Conservation (phyloP, 2,329 filamentous ascomycete species). For the Aulographum hederae region DNA sequence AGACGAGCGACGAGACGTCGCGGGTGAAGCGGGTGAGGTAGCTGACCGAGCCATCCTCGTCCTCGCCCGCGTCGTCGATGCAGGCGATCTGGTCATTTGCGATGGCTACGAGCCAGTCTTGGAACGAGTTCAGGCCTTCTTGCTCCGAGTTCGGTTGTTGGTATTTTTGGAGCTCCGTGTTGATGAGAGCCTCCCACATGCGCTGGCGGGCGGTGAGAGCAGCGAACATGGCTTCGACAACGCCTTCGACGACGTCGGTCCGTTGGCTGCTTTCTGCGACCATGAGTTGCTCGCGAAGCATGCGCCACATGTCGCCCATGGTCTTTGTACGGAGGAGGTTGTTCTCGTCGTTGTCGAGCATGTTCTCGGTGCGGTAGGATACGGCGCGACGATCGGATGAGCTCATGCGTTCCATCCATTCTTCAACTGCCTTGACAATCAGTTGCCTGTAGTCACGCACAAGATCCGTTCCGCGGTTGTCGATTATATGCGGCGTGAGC, state of each 20-base stretch:
- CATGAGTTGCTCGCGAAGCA: constrained; percentile 83
- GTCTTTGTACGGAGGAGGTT: constrained; percentile 86
- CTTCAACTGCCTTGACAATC: constrained; percentile 87
- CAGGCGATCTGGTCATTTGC: constrained; percentile 98
- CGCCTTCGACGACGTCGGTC: constrained; percentile 80
- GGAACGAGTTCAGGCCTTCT: constrained; percentile 54
- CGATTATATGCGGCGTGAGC: constrained; percentile 72
- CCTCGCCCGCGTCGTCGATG: constrained; percentile 66
- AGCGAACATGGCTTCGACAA: constrained; percentile 89
- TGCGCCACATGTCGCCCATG: constrained; percentile 87
- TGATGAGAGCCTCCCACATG: constrained; percentile 73
- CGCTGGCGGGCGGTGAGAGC: constrained; percentile 68
- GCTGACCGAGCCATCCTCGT: constrained; percentile 53
- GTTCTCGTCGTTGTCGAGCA: constrained; percentile 73
- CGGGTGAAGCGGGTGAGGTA: constrained; percentile 77
- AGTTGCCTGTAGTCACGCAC: constrained; percentile 87
- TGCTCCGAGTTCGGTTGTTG: constrained; percentile 34
- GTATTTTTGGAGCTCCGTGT: constrained; percentile 66
- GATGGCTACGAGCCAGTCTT: constrained; percentile 89
- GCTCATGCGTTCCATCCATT: constrained; percentile 94
- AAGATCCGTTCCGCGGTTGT: constrained; percentile 75
- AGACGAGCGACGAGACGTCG: constrained; percentile 66
- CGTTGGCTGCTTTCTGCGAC: constrained; percentile 73
- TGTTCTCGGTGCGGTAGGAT: constrained; percentile 56
- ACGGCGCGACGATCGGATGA: constrained; percentile 68